Evolutionary conservation across 1,284 basidiomycete genomes (phyloP), one percentile per base, ranked within the genome.

Genomic region (Fomitopsis schrenkii): DNA sequence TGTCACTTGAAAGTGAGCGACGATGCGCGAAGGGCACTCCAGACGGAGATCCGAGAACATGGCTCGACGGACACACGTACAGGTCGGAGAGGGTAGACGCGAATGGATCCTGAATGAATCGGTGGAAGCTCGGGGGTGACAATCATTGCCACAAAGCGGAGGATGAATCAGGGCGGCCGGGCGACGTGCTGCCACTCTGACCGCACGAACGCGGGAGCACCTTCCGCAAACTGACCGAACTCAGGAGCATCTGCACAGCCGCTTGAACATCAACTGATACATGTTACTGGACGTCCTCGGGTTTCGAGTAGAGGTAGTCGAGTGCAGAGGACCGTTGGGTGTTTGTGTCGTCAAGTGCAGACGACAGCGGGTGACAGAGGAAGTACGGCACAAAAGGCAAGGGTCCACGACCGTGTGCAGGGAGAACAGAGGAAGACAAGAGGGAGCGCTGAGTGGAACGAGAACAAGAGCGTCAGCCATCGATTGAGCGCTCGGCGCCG

Each of bases 401-500:
- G 48, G 28, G 9, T 33, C 15, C 14, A 14, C 12, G 14, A 15
- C 28, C 28, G 48, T 50, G 28, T 30, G 38, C 48, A 38, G 15
- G 10, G 40, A 42, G 54, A 41, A 55, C 10, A 9, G 50, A 7
- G 30, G 50, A 26, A 38, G 52, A 54, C 33, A 54, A 54, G 52
- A 40, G 33, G 35, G 22, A 54, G 52, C 52, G 52, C 33, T 38
- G 42, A 33, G 19, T 30, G 12, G 56, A 17, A 59, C 33, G 40
- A 59, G 40, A 30, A 42, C 46, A 53, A 35, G 45, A 30, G 46
- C 33, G 57, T 52, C 58, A 54, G 58, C 42, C 59, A 67, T 67
- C 64, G 66, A 68, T 67, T 62, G 61, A 55, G 46, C 46, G 60
- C 45, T 40, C 30, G 41, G 44, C 33, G 59, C 41, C 53, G 59